phyloP scores from a whole-genome alignment of 1,284 basidiomycete species.

The Acaromyces ingoldii region DNA sequence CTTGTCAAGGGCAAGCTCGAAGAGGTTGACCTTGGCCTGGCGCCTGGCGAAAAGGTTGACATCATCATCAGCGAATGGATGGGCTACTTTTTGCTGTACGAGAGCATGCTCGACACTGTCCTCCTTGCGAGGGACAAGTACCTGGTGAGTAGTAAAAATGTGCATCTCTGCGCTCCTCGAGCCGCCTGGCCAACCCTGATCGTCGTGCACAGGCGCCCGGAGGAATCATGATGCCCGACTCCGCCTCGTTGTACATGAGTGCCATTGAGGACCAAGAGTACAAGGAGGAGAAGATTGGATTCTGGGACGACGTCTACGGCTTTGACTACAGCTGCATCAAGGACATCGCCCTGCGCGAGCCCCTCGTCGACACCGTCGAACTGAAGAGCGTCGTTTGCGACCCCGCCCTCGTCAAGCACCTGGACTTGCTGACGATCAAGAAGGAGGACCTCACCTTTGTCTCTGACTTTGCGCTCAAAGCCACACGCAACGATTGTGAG shows the following conservation, averaged over 20 bases:
- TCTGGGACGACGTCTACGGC: constrained; percentile 99
- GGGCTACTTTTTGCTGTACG: constrained; percentile 77
- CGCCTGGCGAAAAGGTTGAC: constrained; percentile 58
- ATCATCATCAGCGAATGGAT: constrained; percentile 99
- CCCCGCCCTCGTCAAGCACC: constrained; percentile 53
- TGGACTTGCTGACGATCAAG: constrained; percentile 83
- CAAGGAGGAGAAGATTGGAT: constrained; percentile 93
- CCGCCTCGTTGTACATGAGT: constrained; percentile 84
- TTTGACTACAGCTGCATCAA: constrained; percentile 99
- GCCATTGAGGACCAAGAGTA: constrained; percentile 99
- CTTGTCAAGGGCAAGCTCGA: constrained; percentile 98
- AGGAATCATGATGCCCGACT: constrained; percentile 94
- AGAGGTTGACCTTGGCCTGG: constrained; percentile 61
- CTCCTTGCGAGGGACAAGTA: constrained; percentile 94
- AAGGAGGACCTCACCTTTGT: constrained; percentile 92
- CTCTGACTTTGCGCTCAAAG: constrained; percentile 72
- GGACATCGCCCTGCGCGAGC: constrained; percentile 93
- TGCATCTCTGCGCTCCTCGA: not conserved
- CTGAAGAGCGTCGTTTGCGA: constrained; percentile 50
- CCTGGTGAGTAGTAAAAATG: constrained; percentile 55
- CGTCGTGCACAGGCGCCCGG: constrained; percentile 55
- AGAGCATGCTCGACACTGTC: constrained; percentile 99
- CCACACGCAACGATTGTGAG: constrained; percentile 87
- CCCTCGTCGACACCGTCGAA: constrained; percentile 88
- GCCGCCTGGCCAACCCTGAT: not conserved